Evolutionary conservation across 75 land plant genomes (phyloP), one percentile per base, ranked within the genome.

Genomic region (Picea sitchensis): DNA sequence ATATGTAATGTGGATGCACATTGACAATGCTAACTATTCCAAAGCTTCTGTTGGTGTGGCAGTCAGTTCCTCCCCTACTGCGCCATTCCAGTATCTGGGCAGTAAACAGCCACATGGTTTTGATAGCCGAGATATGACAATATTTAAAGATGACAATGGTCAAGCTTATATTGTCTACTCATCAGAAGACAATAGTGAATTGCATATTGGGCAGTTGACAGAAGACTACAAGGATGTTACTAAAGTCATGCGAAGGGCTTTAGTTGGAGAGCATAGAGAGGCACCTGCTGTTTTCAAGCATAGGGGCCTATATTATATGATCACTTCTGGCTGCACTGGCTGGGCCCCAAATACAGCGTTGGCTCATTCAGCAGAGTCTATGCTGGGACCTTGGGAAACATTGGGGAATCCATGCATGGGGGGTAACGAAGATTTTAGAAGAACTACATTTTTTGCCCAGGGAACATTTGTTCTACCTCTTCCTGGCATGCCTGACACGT

Each of bases 1-100:
- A 32, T 98, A 95, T 79, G 91, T 98, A 44, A 98, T 98, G 99
- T 98, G 98, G 98, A 93, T 98, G 98, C 99, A 98, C 76, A 87
- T 98, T 71, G 99, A 98, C 84, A 94, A 89, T 87, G 84, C 74
- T 32, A 97, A 97, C 82, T 97, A 97, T 83, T 93, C 99, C 77
- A 97, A 90, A 73, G 99, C 99, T 11, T 79, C 92, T 23, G 96
- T 93, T 61, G 99, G 99, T 73, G 87, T 98, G 47, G 99, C 99
- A 61, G 73, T 90, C 14, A 98, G 99, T 78, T 81, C 92, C 64
- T 82, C 64, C n/a, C 98, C 99, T 0, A 84, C 85, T 14, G 99
- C 98, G 14, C 99, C 99, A 6, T 98, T 98, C 77, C 79, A 81
- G 38, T 98, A 98, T 82, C 86, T 98, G 47, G 86, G 93, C 71